These are phyloP conservation scores for Cyathus striatus DNA, from an alignment of 768 basidiomycete genomes.

Conservation along the genomic window DNA sequence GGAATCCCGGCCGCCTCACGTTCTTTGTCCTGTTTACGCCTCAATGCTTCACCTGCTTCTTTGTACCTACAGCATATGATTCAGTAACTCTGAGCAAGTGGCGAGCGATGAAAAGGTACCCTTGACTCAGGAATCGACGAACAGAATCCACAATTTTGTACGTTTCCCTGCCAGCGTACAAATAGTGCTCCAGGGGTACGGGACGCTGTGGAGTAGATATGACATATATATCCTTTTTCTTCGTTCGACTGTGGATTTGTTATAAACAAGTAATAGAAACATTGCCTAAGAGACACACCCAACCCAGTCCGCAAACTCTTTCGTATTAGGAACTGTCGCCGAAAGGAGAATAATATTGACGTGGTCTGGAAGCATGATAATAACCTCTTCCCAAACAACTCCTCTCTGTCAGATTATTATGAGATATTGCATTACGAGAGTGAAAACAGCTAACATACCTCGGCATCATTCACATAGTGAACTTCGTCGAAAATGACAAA, in stretches of 20 bases:
- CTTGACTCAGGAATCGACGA: conserved; percentile 65
- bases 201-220: conserved; percentile 95
- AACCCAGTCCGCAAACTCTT: conserved; percentile 99
- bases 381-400: conserved; percentile 99
- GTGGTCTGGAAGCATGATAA: conserved; percentile 99
- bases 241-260: conserved; percentile 79
- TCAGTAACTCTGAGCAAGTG: not conserved
- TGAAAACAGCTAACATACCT: conserved; percentile 47
- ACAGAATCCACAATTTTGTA: conserved; percentile 89
- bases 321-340: conserved; percentile 96
- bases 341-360: conserved; percentile 96
- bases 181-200: conserved; percentile 93
- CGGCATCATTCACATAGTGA: conserved; percentile 98
- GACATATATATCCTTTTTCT: conserved; percentile 99
- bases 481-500: conserved; percentile 99
- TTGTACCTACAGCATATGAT: conserved; percentile 58
- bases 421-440: not conserved
- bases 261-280: conserved; percentile 4
- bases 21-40: conserved; percentile 96
- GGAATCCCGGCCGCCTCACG: conserved; percentile 91
- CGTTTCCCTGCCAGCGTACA: conserved; percentile 90
- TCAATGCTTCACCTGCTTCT: conserved; percentile 81
- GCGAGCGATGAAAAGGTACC: conserved; percentile 46
- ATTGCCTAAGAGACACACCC: conserved; percentile 55
- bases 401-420: conserved; percentile 58